These are phyloP conservation scores for Colletotrichum incanum DNA, from an alignment of 2,329 filamentous ascomycete genomes.

Conservation along the genomic window DNA sequence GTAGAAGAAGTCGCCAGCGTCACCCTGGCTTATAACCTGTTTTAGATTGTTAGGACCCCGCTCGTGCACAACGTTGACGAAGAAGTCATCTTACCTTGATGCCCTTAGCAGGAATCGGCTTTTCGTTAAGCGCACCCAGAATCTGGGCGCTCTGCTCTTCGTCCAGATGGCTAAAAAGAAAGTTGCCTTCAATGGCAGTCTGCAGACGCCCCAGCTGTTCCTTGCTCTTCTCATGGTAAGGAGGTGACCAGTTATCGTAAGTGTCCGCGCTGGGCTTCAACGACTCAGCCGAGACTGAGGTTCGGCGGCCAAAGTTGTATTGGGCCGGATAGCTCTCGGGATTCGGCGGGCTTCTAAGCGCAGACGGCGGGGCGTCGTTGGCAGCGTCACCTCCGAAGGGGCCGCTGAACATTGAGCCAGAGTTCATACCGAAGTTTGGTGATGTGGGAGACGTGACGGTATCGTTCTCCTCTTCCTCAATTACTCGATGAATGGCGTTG, in stretches of 20 bases:
- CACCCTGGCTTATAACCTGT: constrained; percentile 94
- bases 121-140: constrained; percentile 91
- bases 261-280: constrained; percentile 88
- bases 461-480: constrained; percentile 90
- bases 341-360: constrained; percentile 65
- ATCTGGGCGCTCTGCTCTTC: constrained; percentile 93
- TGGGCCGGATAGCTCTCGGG: constrained; percentile 87
- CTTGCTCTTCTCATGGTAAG: constrained; percentile 84
- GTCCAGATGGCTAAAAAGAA: constrained; percentile 93
- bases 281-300: constrained; percentile 96
- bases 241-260: constrained; percentile 92
- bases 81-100: constrained; percentile 70
- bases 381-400: constrained; percentile 67
- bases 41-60: constrained; percentile 46
- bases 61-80: not conserved
- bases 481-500: constrained; percentile 67
- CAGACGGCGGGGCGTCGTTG: constrained; percentile 62
- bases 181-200: constrained; percentile 88
- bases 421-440: constrained; percentile 66
- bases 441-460: constrained; percentile 82
- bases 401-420: constrained; percentile 63
- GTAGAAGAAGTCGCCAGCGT: constrained; percentile 98
- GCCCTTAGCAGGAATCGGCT: constrained; percentile 93
- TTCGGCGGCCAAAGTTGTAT: constrained; percentile 94
- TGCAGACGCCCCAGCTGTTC: constrained; percentile 88